Evolutionary conservation across 2,329 filamentous ascomycete species (phyloP).

Genomic region (Xylaria sp.): DNA sequence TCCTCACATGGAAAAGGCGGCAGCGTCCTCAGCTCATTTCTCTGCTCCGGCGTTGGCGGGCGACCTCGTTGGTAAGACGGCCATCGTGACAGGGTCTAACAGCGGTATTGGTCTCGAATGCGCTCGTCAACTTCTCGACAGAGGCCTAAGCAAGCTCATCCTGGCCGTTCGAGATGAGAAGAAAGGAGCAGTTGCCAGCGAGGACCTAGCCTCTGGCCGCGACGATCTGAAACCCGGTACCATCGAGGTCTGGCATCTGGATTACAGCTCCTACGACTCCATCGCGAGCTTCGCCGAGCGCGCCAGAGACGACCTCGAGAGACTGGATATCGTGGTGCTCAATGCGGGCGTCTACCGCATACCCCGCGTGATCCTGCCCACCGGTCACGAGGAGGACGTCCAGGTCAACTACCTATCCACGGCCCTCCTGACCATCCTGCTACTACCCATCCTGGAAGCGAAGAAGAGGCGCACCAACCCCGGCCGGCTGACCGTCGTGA

Average conservation of each 20-base stretch:
- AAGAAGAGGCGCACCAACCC: conserved; percentile 41
- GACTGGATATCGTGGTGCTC: conserved; percentile 55
- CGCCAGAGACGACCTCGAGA: conserved; percentile 46
- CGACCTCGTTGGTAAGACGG: conserved; percentile 45
- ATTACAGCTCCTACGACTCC: conserved; percentile 52
- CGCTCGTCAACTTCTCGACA: conserved; percentile 50
- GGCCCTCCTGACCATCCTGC: conserved; percentile 57
- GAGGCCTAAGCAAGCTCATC: conserved; percentile 51
- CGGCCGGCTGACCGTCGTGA: conserved; percentile 45
- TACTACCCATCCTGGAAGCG: conserved; percentile 60
- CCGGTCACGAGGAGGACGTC: conserved; percentile 55
- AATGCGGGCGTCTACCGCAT: conserved; percentile 50
- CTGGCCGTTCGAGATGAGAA: conserved; percentile 50
- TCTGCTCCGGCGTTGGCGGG: background rate
- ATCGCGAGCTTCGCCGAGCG: conserved; percentile 53
- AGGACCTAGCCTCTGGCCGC: conserved; percentile 41
- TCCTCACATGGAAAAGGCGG: conserved; percentile 11
- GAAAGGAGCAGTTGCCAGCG: conserved; percentile 40
- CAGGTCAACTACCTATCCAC: conserved; percentile 66
- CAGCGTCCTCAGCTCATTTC: background rate
- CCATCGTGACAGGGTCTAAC: conserved; percentile 55
- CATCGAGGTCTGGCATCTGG: conserved; percentile 54
- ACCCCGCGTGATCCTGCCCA: conserved; percentile 16
- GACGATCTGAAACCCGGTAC: conserved; percentile 38
- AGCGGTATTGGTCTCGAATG: conserved; percentile 54